Evolutionary conservation across 176 grass and related monocot genomes (phyloP).

Genomic region (Zizania latifolia): DNA sequence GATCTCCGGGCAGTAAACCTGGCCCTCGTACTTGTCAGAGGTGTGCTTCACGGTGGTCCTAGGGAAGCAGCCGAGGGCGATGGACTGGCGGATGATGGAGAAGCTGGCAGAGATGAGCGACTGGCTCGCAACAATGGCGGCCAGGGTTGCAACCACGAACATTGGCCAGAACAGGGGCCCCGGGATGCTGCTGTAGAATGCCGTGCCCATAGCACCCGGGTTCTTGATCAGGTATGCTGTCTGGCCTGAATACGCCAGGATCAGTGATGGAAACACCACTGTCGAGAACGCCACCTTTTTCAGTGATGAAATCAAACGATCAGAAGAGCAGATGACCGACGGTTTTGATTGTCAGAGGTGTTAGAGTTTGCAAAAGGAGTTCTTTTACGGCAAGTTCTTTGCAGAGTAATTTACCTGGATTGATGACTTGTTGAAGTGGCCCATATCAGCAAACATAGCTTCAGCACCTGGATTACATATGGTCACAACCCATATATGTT

Average conservation of each 20-base stretch:
- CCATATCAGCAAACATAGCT: conserved; percentile 71
- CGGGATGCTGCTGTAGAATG: conserved; percentile 59
- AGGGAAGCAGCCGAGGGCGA: conserved; percentile 44
- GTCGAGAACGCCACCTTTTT: conserved; percentile 44
- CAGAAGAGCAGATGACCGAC: neutral
- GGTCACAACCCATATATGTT: neutral
- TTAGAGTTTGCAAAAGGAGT: too few relatives aligned
- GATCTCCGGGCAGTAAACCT: conserved; percentile 51
- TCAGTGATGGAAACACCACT: conserved; percentile 43
- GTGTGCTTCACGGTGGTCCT: conserved; percentile 39
- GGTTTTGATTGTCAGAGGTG: neutral
- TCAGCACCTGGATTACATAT: conserved; percentile 46
- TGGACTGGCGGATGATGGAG: conserved; percentile 50
- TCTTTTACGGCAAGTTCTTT: too few relatives aligned
- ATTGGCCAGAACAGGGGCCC: conserved; percentile 45
- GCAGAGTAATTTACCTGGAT: conserved; percentile 43
- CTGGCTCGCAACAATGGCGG: conserved; percentile 55
- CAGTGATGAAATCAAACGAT: neutral
- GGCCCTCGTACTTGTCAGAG: conserved; percentile 42
- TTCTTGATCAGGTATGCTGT: conserved; percentile 63
- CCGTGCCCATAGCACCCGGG: conserved; percentile 39
- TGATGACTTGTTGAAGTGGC: conserved; percentile 60
- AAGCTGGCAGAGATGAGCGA: conserved; percentile 48
- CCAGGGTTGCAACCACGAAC: conserved; percentile 37
- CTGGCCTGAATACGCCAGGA: conserved; percentile 48